Conservation (phyloP, 768 basidiomycete genomes). For the Boletus subcaerulescens region DNA sequence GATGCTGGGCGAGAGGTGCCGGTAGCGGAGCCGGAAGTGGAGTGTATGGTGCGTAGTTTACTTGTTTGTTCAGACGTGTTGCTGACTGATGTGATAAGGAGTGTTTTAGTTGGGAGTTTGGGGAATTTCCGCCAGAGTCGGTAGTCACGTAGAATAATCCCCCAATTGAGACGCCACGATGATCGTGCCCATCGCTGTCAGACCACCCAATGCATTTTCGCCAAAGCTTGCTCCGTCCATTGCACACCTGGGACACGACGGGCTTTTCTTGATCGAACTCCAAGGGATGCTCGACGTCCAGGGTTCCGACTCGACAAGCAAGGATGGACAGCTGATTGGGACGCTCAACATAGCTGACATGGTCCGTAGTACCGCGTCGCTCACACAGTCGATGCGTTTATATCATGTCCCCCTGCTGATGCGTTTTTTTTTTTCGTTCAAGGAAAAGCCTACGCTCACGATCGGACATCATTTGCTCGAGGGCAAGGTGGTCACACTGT, state of each 20-base stretch:
- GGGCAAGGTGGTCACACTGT: constrained; percentile 71
- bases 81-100: constrained; percentile 48
- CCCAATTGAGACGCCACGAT: constrained; percentile 40
- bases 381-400: not conserved
- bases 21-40: constrained; percentile 47
- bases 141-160: not conserved
- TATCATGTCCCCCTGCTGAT: not conserved
- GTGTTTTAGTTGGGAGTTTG: constrained; percentile 72
- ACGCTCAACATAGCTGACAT: constrained; percentile 62
- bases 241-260: constrained; percentile 72
- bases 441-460: constrained; percentile 71
- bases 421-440: not conserved
- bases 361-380: constrained; percentile 37
- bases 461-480: constrained; percentile 92
- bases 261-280: constrained; percentile 81
- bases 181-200: constrained; percentile 59
- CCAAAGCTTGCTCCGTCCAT: constrained; percentile 59
- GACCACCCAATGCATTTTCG: constrained; percentile 33
- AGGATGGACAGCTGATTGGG: constrained; percentile 75
- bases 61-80: not conserved
- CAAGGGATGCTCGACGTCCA: constrained; percentile 82
- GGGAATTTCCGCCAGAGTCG: constrained; percentile 34
- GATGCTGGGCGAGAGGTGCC: constrained; percentile 66
- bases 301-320: constrained; percentile 45
- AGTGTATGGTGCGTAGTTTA: constrained; percentile 65